phyloP scores from a whole-genome alignment of 805 yeast species.

The Schwanniomyces occidentalis region DNA sequence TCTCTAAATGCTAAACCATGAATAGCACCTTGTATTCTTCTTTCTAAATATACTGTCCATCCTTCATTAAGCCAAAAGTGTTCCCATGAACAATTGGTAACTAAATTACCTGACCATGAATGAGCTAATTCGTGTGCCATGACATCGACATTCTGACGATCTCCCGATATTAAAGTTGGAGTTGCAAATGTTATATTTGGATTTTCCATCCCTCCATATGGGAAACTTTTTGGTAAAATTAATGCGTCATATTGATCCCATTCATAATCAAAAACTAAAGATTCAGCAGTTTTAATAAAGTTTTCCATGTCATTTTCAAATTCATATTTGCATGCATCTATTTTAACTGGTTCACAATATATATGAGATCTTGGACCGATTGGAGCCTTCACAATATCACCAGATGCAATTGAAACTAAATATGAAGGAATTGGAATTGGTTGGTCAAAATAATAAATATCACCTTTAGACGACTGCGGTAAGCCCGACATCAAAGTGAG shows the following conservation, averaged over 20 bases:
- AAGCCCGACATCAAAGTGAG: conserved; percentile 78
- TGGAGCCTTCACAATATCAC: conserved; percentile 63
- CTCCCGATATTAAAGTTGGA: conserved; percentile 83
- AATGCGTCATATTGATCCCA: conserved; percentile 84
- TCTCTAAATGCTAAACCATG: conserved; percentile 80
- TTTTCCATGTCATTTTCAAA: conserved; percentile 79
- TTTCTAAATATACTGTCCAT: conserved; percentile 90
- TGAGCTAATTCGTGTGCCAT: conserved; percentile 93
- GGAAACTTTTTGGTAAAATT: conserved; percentile 73
- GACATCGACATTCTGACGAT: conserved; percentile 82
- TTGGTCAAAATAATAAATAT: conserved; percentile 51
- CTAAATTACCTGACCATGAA: conserved; percentile 90
- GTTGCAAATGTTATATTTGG: conserved; percentile 91
- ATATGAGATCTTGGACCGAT: conserved; percentile 89
- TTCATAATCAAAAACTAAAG: conserved; percentile 73
- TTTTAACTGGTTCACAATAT: conserved; percentile 70
- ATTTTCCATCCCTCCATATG: conserved; percentile 95
- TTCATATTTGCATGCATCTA: conserved; percentile 73
- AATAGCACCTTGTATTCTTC: conserved; percentile 75
- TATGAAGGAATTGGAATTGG: conserved; percentile 85
- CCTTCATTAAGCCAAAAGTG: conserved; percentile 96
- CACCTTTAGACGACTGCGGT: conserved; percentile 21
- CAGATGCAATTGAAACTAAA: conserved; percentile 81
- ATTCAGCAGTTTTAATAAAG: conserved; percentile 77
- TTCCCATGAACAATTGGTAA: conserved; percentile 89